These are phyloP conservation scores for Comarum palustre DNA, from an alignment of 306 rosid genomes.

Conservation along the genomic window DNA sequence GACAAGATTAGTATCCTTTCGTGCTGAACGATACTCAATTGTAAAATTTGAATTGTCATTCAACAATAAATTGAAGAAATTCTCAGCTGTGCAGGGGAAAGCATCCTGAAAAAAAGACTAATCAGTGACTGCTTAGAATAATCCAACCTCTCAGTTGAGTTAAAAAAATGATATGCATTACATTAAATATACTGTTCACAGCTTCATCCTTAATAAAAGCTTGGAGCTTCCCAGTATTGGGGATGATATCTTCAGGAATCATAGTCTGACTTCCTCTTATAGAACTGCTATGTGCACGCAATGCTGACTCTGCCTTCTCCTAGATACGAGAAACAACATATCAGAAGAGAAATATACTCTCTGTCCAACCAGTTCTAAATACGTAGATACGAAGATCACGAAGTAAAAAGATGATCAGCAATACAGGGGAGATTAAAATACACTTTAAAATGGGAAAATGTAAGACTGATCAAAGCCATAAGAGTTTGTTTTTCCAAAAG, in stretches of 20 bases:
- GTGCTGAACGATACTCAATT: slow-evolving; percentile 54
- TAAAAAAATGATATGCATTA: slow-evolving; percentile 38
- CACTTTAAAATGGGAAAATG: slow-evolving; percentile 5
- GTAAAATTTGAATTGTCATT: slow-evolving; percentile 64
- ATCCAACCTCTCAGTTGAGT: slow-evolving; percentile 12
- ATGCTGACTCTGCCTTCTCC: slow-evolving; percentile 89
- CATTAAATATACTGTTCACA: slow-evolving; percentile 63
- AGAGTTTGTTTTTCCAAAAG: not conserved
- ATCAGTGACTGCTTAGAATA: slow-evolving; percentile 28
- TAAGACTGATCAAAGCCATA: not conserved
- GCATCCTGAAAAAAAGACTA: slow-evolving; percentile 55
- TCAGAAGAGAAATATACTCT: not conserved
- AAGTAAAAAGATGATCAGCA: not conserved
- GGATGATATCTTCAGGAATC: slow-evolving; percentile 51
- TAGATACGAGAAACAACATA: slow-evolving; percentile 34
- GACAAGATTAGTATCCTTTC: slow-evolving; percentile 84
- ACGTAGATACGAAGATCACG: not conserved
- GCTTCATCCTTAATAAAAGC: slow-evolving; percentile 77
- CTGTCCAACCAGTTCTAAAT: slow-evolving; percentile 4
- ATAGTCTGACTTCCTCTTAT: slow-evolving; percentile 48
- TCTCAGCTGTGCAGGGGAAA: slow-evolving; percentile 80
- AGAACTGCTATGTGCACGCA: slow-evolving; percentile 98
- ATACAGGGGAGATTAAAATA: not conserved
- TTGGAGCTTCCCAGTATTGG: slow-evolving; percentile 53
- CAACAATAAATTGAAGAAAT: slow-evolving; percentile 61